A percentile compares a stretch with the other conserved stretches of the same genome.
Conservation (phyloP, 73 alveolate genomes). For the Blepharisma japonicum region DNA sequence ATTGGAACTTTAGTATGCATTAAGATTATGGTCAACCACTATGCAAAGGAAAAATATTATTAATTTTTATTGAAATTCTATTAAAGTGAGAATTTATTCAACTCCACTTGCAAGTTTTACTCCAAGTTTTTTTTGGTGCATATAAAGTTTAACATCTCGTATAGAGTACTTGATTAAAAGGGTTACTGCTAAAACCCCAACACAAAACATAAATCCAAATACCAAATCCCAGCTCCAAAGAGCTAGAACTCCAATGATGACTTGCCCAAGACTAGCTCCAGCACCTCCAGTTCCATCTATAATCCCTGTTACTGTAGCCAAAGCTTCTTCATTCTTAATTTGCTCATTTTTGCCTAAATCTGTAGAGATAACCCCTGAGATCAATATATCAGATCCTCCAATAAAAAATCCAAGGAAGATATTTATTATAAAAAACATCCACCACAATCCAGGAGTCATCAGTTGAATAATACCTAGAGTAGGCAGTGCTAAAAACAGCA, state of each 20-base stretch:
- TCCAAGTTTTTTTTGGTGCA: no score
- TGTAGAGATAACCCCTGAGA: slow-evolving; percentile 51
- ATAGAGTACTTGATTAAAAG: no score
- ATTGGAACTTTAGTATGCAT: no score
- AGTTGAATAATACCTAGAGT: slow-evolving; percentile 35
- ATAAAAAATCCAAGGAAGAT: slow-evolving; percentile 48
- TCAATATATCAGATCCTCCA: slow-evolving; percentile 51
- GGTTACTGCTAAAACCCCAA: background rate
- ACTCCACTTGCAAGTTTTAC: no score
- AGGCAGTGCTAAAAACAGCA: slow-evolving; percentile 43
- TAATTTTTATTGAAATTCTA: no score
- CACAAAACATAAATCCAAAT: background rate
- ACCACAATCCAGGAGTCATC: slow-evolving; percentile 14
- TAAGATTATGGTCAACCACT: no score
- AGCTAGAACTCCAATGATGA: slow-evolving; percentile 1
- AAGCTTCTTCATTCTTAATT: slow-evolving; percentile 41
- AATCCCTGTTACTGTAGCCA: slow-evolving; percentile 64
- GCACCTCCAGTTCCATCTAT: slow-evolving; percentile 54
- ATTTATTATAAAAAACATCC: slow-evolving; percentile 33
- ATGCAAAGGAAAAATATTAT: no score
- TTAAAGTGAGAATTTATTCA: no score
- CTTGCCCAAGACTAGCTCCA: slow-evolving; percentile 25
- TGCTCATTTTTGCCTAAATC: slow-evolving; percentile 58
- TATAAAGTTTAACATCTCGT: no score
- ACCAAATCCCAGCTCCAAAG: background rate